Percentiles rank a stretch among this genome's conserved stretches.
These are phyloP conservation scores for Ceratocystis destructans DNA, from an alignment of 2,329 filamentous ascomycete genomes.

Conservation along the genomic window DNA sequence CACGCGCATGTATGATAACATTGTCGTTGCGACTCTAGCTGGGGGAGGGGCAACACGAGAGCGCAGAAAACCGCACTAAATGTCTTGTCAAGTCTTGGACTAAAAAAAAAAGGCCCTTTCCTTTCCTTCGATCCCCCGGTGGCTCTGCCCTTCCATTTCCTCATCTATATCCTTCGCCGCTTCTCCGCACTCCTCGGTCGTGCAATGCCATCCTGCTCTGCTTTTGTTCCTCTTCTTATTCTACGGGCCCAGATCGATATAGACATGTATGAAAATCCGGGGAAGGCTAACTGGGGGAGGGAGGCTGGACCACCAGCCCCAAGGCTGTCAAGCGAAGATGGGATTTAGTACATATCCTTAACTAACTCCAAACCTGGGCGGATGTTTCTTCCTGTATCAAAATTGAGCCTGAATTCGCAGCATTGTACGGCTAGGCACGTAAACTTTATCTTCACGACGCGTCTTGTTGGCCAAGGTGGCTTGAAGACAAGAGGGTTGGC, in stretches of 20 bases:
- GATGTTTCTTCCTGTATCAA: not conserved
- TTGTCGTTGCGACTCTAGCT: not conserved
- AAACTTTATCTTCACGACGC: constrained; percentile 11
- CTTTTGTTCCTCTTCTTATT: not conserved
- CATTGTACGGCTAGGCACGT: not conserved
- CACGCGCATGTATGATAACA: not conserved
- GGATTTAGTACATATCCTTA: not conserved
- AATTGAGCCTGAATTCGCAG: constrained; percentile 5
- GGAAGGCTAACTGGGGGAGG: not conserved
- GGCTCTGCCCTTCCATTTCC: not conserved
- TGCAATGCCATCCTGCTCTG: not conserved
- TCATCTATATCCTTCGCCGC: not conserved
- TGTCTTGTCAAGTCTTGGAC: not conserved
- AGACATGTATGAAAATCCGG: constrained; percentile 9
- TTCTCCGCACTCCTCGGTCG: not conserved
- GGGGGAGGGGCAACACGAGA: not conserved
- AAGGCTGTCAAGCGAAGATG: not conserved
- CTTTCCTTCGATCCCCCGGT: not conserved
- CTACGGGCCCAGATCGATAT: not conserved
- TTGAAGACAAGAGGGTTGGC: not conserved
- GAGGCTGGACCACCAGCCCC: not conserved
- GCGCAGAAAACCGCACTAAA: not conserved
- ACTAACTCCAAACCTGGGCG: not conserved
- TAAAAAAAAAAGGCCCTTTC: not conserved
- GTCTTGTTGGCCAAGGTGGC: not conserved